A percentile compares a stretch with the other conserved stretches of the same genome.
phyloP scores from a whole-genome alignment of 768 basidiomycete species.

The Flagelloscypha sp. region DNA sequence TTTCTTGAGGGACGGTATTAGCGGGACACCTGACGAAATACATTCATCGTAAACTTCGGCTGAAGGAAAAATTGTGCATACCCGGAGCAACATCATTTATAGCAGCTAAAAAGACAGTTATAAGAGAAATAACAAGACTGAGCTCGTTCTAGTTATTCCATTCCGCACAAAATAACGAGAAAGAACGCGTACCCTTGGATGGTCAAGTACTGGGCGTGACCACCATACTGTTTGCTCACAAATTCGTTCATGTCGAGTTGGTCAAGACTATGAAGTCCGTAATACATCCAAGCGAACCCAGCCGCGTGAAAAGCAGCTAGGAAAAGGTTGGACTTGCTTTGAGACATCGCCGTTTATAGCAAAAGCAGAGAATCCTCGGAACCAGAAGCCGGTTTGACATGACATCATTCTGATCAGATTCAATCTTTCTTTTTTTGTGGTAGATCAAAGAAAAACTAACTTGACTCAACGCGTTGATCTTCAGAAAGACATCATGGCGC shows the following conservation, averaged over 20 bases:
- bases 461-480: not conserved
- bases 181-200: slow-evolving; percentile 54
- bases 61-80: too few relatives aligned
- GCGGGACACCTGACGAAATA: too few relatives aligned
- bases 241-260: slow-evolving; percentile 19
- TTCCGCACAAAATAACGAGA: too few relatives aligned
- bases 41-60: too few relatives aligned
- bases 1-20: too few relatives aligned
- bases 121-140: too few relatives aligned
- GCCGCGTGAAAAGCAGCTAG: slow-evolving; percentile 36
- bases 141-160: too few relatives aligned
- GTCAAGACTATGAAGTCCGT: slow-evolving; percentile 26
- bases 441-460: not conserved
- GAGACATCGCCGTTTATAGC: slow-evolving; percentile 34
- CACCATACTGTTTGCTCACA: slow-evolving; percentile 45
- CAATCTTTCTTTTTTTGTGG: not conserved
- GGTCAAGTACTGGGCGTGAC: slow-evolving; percentile 66
- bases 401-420: slow-evolving; percentile 38
- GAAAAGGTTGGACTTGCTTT: slow-evolving; percentile 62
- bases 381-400: slow-evolving; percentile 46
- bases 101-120: too few relatives aligned
- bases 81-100: too few relatives aligned
- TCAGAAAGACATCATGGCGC: slow-evolving; percentile 20
- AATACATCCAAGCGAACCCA: slow-evolving; percentile 26
- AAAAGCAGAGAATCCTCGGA: slow-evolving; percentile 11